Evolutionary conservation across 805 yeast species (phyloP).

Genomic region (Hanseniaspora thailandica): DNA sequence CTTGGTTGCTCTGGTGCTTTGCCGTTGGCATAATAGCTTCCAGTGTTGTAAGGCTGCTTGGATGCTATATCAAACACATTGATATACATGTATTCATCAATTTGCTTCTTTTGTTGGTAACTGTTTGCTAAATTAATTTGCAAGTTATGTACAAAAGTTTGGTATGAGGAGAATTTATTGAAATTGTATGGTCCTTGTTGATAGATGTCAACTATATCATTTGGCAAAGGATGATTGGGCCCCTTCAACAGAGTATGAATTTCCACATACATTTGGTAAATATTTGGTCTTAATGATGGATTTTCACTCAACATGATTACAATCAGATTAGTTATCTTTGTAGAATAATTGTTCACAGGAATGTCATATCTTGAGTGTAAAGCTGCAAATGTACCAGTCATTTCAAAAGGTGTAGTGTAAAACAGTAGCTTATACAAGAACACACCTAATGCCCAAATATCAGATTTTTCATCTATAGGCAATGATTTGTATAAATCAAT

Average conservation of each 20-base stretch:
- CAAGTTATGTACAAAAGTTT: slow-evolving; percentile 26
- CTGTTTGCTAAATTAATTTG: slow-evolving; percentile 25
- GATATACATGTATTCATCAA: slow-evolving; percentile 22
- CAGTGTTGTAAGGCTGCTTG: slow-evolving; percentile 23
- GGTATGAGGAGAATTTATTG: slow-evolving; percentile 44
- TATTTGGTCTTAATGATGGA: slow-evolving; percentile 73
- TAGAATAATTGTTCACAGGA: slow-evolving; percentile 63
- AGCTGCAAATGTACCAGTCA: slow-evolving; percentile 72
- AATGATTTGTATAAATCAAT: slow-evolving; percentile 70
- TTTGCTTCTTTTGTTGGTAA: slow-evolving; percentile 21
- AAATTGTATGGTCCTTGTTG: slow-evolving; percentile 45
- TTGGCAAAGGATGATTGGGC: slow-evolving; percentile 34
- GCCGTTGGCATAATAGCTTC: slow-evolving; percentile 1
- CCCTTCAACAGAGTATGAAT: slow-evolving; percentile 47
- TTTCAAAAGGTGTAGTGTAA: slow-evolving; percentile 88
- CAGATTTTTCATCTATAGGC: slow-evolving; percentile 84
- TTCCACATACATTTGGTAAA: slow-evolving; percentile 62
- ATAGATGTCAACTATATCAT: slow-evolving; percentile 29
- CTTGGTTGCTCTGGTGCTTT: not conserved
- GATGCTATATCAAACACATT: slow-evolving; percentile 25
- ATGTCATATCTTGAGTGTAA: slow-evolving; percentile 72
- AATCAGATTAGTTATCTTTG: slow-evolving; percentile 61
- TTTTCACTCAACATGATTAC: slow-evolving; percentile 71
- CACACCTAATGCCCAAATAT: slow-evolving; percentile 94
- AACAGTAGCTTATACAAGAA: slow-evolving; percentile 81